Percentiles rank a stretch among this genome's conserved stretches.
phyloP scores from a whole-genome alignment of 495 filamentous ascomycete genomes.

The Trichoderma erinaceum region DNA sequence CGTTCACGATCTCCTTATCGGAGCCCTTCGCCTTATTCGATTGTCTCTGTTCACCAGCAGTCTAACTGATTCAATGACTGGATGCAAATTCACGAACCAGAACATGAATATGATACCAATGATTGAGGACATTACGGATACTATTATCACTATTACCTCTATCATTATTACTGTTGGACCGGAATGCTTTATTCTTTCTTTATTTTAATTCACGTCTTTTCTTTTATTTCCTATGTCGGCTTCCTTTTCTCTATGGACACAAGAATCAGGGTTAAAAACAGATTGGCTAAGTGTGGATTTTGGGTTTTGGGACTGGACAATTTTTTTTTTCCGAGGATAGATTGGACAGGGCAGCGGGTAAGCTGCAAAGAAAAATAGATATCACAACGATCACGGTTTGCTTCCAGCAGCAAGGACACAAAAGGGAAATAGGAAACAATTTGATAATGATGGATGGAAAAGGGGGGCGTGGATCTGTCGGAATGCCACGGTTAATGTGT shows the following conservation, averaged over 20 bases:
- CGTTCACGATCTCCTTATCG: neutral
- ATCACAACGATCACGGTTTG: neutral
- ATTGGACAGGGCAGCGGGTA: neutral
- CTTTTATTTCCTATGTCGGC: neutral
- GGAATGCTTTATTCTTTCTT: neutral
- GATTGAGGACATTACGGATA: neutral
- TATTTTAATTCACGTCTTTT: neutral
- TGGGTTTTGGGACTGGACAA: neutral
- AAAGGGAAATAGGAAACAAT: neutral
- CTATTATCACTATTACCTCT: neutral
- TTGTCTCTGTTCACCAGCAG: neutral
- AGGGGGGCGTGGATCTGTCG: neutral
- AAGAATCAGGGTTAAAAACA: neutral
- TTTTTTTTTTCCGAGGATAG: conserved; percentile 7
- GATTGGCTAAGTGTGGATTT: neutral
- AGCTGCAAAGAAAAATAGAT: neutral
- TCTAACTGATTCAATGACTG: neutral
- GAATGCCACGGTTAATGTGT: too few species aligned
- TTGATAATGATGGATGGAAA: neutral
- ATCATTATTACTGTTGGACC: neutral
- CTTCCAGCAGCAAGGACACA: neutral
- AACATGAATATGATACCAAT: neutral
- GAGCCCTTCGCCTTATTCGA: neutral
- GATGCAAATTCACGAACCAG: neutral
- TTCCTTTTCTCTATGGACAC: neutral